Evolutionary conservation across 305 asterid genomes (phyloP).

Genomic region (Rubia balearica): DNA sequence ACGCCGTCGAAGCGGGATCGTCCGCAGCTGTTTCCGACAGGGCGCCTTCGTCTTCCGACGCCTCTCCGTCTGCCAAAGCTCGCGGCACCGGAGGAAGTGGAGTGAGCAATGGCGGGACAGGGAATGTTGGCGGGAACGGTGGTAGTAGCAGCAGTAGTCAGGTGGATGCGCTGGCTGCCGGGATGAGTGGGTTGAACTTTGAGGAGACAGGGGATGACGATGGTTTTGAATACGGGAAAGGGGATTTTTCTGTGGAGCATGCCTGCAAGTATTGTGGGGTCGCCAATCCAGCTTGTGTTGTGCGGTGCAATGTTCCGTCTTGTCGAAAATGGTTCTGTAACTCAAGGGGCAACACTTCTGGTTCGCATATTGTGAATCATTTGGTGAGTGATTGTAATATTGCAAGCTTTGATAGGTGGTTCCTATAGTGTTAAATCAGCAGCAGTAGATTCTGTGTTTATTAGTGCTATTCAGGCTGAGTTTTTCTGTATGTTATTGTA

Average conservation of each 20-base stretch:
- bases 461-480: not conserved
- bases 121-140: constrained; percentile 18
- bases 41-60: constrained; percentile 24
- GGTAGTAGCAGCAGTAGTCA: constrained; percentile 51
- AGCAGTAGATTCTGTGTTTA: no score
- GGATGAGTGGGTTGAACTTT: constrained; percentile 91
- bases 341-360: constrained; percentile 97
- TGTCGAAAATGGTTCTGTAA: constrained; percentile 98
- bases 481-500: constrained; percentile 15
- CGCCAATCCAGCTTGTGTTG: constrained; percentile 96
- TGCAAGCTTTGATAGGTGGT: not conserved
- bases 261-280: constrained; percentile 96
- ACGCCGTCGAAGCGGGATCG: constrained; percentile 38
- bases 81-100: constrained; percentile 28
- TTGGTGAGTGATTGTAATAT: constrained; percentile 47
- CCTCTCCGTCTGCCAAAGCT: constrained; percentile 41
- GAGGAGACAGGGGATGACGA: constrained; percentile 93
- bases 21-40: constrained; percentile 21
- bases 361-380: constrained; percentile 96
- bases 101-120: constrained; percentile 24
- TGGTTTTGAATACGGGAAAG: constrained; percentile 81
- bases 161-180: constrained; percentile 88
- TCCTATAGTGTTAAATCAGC: not conserved
- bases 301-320: constrained; percentile 87
- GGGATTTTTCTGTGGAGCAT: constrained; percentile 76